Base-by-base conservation (phyloP, 345 rosid genomes). In the Mallotus nudiflorus region DNA sequence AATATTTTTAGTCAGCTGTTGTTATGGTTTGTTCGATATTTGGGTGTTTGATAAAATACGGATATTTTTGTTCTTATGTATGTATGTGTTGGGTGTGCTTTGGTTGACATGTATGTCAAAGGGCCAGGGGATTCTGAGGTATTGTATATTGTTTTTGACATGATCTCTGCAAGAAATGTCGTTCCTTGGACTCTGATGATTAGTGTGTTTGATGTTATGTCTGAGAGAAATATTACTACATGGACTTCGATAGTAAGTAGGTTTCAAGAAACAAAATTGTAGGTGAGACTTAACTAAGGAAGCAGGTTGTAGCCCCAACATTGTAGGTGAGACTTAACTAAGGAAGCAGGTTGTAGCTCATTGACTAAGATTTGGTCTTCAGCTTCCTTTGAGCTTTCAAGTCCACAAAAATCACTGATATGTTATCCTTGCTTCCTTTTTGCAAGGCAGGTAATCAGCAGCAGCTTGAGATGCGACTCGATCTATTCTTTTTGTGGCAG, bases 161-260 rank as follows among this genome's bases (percentile, higher is more conserved):
- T 75, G 77, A 89, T 92, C 91, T 55, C 81, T 54, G 83, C 83
- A 0, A 75, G 73, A 66, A 89, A 88, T 74, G 85, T 83, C 27
- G 89, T 92, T 53, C 69, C 83, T 28, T 91, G 93, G 90, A 91
- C 95, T 6, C 79, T 84, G 82, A 84, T 86, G 82, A 87, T 89
- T n/a, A n/a, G n/a, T n/a, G n/a, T n/a, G n/a, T n/a, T n/a, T n/a
- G n/a, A n/a, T n/a, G n/a, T n/a, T n/a, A n/a, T n/a, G n/a, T n/a
- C n/a, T n/a, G n/a, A n/a, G 0, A 75, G 74, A 66, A 90, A 88
- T 73, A 85, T 83, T 29, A 88, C 89, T 53, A 71, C 83, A 24
- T 91, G 93, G 90, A 91, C 95, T 6, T 81, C 83, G 82, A 84
- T 86, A 81, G 86, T 90, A 27, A 87, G 90, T 37, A 40, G 90